These are phyloP conservation scores for Leishmania gerbilli DNA, from an alignment of 208 protist species.

Conservation along the genomic window DNA sequence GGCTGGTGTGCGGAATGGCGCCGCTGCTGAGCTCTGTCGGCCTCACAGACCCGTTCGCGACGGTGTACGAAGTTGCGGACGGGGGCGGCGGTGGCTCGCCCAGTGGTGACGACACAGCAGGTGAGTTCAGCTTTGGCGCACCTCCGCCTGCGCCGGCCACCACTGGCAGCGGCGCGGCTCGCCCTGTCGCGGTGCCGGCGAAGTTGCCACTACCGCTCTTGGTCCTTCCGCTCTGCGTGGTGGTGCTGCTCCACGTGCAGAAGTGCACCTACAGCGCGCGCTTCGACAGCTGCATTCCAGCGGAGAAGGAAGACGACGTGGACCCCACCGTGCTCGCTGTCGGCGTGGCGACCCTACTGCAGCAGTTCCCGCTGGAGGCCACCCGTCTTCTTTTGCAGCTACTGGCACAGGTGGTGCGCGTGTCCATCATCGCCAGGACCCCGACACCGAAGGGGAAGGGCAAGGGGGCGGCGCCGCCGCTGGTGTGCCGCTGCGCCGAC, in stretches of 20 bases:
- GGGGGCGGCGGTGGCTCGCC: background rate
- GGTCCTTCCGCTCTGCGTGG: conserved; percentile 78
- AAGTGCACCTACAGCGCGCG: conserved; percentile 60
- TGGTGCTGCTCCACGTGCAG: conserved; percentile 65
- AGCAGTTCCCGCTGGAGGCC: conserved; percentile 92
- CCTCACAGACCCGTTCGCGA: conserved; percentile 13
- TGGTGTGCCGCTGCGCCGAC: conserved; percentile 17
- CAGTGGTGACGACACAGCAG: background rate
- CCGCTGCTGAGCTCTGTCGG: conserved; percentile 22
- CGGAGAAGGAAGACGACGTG: conserved; percentile 48
- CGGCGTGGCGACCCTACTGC: conserved; percentile 91
- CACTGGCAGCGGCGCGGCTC: background rate
- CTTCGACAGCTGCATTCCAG: conserved; percentile 57
- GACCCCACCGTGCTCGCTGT: conserved; percentile 90
- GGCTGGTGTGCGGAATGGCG: conserved; percentile 17
- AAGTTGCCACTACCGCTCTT: conserved; percentile 61
- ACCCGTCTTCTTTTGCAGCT: conserved; percentile 81
- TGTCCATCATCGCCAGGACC: background rate
- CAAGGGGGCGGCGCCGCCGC: conserved; percentile 9
- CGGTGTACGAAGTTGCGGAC: conserved; percentile 21
- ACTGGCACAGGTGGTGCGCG: conserved; percentile 76
- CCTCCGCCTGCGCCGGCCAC: background rate
- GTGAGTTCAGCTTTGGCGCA: background rate
- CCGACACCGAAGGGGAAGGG: background rate
- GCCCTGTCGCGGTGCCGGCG: conserved; percentile 30